phyloP scores from a whole-genome alignment of 179 eudicot species.

The Spergularia azorica region DNA sequence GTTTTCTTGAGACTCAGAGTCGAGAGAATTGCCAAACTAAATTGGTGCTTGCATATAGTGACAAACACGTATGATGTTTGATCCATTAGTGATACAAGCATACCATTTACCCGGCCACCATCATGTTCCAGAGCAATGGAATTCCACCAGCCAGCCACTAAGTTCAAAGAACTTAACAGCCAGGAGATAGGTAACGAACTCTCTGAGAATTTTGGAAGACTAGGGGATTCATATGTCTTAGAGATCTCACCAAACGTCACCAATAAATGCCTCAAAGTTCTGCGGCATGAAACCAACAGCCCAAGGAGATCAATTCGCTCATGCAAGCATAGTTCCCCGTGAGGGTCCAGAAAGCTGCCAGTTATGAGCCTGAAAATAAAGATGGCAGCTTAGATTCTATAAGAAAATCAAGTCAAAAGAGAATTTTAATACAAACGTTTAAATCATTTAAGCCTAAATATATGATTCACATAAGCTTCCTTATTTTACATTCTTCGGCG shows the following conservation, averaged over 20 bases:
- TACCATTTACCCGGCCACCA: slow-evolving; percentile 36
- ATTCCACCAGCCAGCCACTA: slow-evolving; percentile 39
- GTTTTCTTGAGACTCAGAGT: slow-evolving; percentile 27
- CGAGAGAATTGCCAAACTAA: slow-evolving; percentile 34
- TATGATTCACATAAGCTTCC: background rate
- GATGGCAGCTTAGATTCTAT: slow-evolving; percentile 5
- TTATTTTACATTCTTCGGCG: background rate
- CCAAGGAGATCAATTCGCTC: slow-evolving; percentile 46
- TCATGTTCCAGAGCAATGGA: slow-evolving; percentile 37
- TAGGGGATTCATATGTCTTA: slow-evolving; percentile 38
- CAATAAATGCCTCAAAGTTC: slow-evolving; percentile 50
- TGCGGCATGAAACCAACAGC: slow-evolving; percentile 71
- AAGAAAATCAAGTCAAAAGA: background rate
- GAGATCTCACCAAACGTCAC: slow-evolving; percentile 47
- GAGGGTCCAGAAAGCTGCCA: slow-evolving; percentile 47
- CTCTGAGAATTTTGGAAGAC: slow-evolving; percentile 39
- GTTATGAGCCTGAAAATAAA: slow-evolving; percentile 65
- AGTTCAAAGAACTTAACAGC: slow-evolving; percentile 65
- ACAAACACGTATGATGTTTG: slow-evolving; percentile 67
- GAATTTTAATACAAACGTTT: background rate
- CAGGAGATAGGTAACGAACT: slow-evolving; percentile 51
- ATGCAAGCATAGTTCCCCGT: slow-evolving; percentile 26
- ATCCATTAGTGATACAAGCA: slow-evolving; percentile 68
- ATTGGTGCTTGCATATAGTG: slow-evolving; percentile 54
- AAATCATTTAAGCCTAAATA: too few relatives aligned